These are phyloP conservation scores for Coccomyxa sp. DNA, from an alignment of 139 green algal genomes.

Conservation along the genomic window DNA sequence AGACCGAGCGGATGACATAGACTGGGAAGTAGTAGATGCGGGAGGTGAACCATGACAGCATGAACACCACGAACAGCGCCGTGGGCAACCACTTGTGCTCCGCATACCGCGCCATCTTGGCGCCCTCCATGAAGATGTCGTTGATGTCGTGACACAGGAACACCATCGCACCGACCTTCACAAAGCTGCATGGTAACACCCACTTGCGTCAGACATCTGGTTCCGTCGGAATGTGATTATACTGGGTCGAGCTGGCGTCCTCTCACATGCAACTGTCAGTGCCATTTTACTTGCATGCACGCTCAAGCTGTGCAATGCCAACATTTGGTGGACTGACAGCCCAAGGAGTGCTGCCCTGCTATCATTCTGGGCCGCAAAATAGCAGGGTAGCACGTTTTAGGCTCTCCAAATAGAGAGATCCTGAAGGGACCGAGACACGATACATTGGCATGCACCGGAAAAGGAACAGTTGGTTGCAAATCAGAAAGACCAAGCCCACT, in stretches of 20 bases:
- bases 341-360: no score
- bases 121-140: slow-evolving; percentile 82
- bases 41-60: slow-evolving; percentile 63
- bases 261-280: no score
- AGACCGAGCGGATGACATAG: slow-evolving; percentile 51
- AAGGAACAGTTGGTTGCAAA: background rate
- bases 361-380: no score
- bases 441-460: no score
- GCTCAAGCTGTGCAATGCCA: background rate
- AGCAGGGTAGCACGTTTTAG: no score
- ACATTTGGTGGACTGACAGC: background rate
- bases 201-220: background rate
- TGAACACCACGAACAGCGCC: slow-evolving; percentile 45
- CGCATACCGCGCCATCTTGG: slow-evolving; percentile 74
- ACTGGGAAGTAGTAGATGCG: slow-evolving; percentile 56
- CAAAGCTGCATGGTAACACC: slow-evolving; percentile 42
- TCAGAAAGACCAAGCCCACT: background rate
- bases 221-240: no score
- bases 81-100: slow-evolving; percentile 26
- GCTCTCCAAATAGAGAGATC: no score
- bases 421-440: no score
- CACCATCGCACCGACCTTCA: slow-evolving; percentile 70
- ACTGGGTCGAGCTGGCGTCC: no score
- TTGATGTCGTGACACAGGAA: slow-evolving; percentile 82
- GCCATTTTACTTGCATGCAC: background rate